These are phyloP conservation scores for Zygotorulaspora chibaensis DNA, from an alignment of 805 yeast genomes.

Conservation along the genomic window DNA sequence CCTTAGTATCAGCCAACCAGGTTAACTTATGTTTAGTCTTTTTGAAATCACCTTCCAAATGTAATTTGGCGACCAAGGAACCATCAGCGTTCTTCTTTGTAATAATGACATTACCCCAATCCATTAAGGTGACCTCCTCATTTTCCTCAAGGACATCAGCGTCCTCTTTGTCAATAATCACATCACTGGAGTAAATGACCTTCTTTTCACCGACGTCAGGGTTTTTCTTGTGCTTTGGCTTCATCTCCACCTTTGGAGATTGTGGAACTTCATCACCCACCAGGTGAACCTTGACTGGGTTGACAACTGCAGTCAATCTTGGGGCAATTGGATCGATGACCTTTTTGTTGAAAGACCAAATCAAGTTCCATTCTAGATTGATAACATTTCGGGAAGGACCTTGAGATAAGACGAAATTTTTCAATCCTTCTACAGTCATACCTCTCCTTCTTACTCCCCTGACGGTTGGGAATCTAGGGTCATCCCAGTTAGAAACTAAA, in stretches of 20 bases:
- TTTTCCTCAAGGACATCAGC: slow-evolving; percentile 68
- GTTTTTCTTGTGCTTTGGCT: slow-evolving; percentile 93
- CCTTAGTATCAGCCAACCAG: slow-evolving; percentile 84
- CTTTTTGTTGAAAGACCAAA: slow-evolving; percentile 98
- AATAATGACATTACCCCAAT: slow-evolving; percentile 94
- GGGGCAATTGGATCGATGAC: slow-evolving; percentile 96
- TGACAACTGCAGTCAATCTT: slow-evolving; percentile 80
- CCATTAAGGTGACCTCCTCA: slow-evolving; percentile 97
- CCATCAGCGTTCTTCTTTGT: slow-evolving; percentile 64
- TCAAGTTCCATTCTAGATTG: slow-evolving; percentile 94
- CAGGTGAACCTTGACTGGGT: slow-evolving; percentile 68
- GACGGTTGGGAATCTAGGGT: slow-evolving; percentile 98
- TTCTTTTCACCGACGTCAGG: slow-evolving; percentile 83
- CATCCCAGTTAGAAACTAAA: slow-evolving; percentile 93
- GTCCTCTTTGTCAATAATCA: slow-evolving; percentile 83
- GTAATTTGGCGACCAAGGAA: slow-evolving; percentile 69
- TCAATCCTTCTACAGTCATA: slow-evolving; percentile 97
- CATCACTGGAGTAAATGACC: slow-evolving; percentile 58
- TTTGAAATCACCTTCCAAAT: slow-evolving; percentile 94
- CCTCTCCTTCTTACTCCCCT: slow-evolving; percentile 99
- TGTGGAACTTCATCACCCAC: slow-evolving; percentile 59
- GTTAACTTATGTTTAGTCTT: slow-evolving; percentile 92
- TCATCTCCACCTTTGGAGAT: slow-evolving; percentile 57
- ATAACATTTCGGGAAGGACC: slow-evolving; percentile 98
- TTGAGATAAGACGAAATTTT: slow-evolving; percentile 88